phyloP scores from a whole-genome alignment of 2,329 filamentous ascomycete species.

The Lomentospora prolificans region DNA sequence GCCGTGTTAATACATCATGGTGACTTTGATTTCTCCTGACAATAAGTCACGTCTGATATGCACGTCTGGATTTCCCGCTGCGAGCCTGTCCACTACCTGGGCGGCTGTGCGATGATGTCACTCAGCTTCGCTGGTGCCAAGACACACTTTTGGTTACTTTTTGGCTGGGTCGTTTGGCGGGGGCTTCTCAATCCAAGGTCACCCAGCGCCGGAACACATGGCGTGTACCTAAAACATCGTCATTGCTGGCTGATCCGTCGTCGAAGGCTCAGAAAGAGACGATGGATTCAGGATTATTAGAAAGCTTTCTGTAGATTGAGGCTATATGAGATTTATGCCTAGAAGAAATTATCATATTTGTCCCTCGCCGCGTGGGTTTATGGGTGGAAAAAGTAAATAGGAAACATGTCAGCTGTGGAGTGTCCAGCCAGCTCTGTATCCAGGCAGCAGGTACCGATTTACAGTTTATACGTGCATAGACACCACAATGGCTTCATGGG shows the following conservation, averaged over 20 bases:
- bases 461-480: background rate
- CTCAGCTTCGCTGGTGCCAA: background rate
- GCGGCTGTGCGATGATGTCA: conserved; percentile 1
- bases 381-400: no score
- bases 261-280: no score
- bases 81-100: background rate
- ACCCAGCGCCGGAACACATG: background rate
- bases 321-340: no score
- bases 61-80: background rate
- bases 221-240: background rate
- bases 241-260: background rate
- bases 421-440: no score
- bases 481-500: background rate
- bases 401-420: no score
- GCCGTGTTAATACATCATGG: conserved; percentile 6
- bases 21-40: conserved; percentile 1
- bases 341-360: no score
- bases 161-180: background rate
- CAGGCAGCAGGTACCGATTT: background rate
- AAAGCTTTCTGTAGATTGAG: background rate
- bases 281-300: background rate
- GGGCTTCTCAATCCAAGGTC: background rate
- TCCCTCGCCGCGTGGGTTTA: no score
- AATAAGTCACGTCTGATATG: conserved; percentile 2
- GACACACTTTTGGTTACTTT: background rate